phyloP scores from a whole-genome alignment of 805 yeast species.

The Martiniozyma abietophila region DNA sequence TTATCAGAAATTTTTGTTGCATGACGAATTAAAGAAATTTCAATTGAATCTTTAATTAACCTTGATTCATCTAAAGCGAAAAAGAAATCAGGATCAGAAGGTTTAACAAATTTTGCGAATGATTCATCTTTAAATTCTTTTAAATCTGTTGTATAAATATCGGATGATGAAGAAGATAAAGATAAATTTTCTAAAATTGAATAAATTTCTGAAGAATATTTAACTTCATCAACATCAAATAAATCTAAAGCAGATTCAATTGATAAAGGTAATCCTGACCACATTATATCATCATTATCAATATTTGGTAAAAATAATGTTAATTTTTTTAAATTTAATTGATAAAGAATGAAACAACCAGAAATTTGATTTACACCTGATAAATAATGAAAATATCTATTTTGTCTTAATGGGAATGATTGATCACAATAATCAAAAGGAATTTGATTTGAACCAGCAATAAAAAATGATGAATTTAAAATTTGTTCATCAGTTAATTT shows the following conservation, averaged over 20 bases:
- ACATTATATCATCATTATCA: conserved; percentile 85
- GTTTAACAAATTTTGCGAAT: conserved; percentile 30
- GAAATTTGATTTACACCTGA: conserved; percentile 72
- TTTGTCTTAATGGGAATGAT: conserved; percentile 71
- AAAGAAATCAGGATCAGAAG: conserved; percentile 41
- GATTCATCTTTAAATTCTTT: conserved; percentile 33
- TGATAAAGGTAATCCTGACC: conserved; percentile 85
- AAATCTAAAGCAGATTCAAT: conserved; percentile 51
- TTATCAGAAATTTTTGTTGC: conserved; percentile 84
- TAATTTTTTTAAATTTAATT: conserved; percentile 42
- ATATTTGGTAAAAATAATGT: conserved; percentile 74
- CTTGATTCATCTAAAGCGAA: conserved; percentile 84
- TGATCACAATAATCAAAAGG: conserved; percentile 73
- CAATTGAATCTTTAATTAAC: conserved; percentile 74
- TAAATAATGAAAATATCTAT: conserved; percentile 81
- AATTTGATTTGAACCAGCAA: conserved; percentile 52
- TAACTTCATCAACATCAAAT: conserved; percentile 78
- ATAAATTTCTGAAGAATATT: conserved; percentile 46
- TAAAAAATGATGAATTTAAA: conserved; percentile 36
- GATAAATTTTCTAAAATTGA: conserved; percentile 19
- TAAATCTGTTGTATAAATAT: conserved; percentile 46
- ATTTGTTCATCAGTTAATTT: too few relatives aligned
- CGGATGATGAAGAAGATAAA: conserved; percentile 20
- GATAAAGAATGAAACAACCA: conserved; percentile 61
- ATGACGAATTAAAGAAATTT: conserved; percentile 62